Percentiles rank a stretch among this genome's conserved stretches.
phyloP scores from a whole-genome alignment of 768 basidiomycete species.

The Trametes maxima region DNA sequence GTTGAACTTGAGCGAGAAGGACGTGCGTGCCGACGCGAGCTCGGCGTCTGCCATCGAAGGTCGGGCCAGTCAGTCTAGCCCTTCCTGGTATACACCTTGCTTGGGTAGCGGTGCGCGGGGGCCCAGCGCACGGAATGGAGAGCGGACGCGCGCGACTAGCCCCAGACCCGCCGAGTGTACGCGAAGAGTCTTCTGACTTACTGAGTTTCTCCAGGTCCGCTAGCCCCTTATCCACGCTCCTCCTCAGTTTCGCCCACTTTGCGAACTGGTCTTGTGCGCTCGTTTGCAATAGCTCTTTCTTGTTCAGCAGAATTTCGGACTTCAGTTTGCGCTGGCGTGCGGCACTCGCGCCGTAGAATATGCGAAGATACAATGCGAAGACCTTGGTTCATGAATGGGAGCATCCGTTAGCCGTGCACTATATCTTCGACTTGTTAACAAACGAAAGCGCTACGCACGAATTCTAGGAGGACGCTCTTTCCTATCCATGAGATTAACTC shows the following conservation, averaged over 20 bases:
- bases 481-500: slow-evolving; percentile 90
- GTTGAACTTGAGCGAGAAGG: slow-evolving; percentile 74
- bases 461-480: slow-evolving; percentile 76
- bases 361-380: slow-evolving; percentile 67
- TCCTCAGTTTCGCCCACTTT: slow-evolving; percentile 93
- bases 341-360: slow-evolving; percentile 60
- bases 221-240: slow-evolving; percentile 90
- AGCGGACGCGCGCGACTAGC: not conserved
- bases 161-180: not conserved
- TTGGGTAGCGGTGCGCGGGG: slow-evolving; percentile 7
- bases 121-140: not conserved
- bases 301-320: slow-evolving; percentile 73
- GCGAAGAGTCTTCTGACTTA: slow-evolving; percentile 36
- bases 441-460: slow-evolving; percentile 52
- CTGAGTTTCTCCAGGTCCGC: slow-evolving; percentile 91
- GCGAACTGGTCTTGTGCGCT: slow-evolving; percentile 98
- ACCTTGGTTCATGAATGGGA: slow-evolving; percentile 46
- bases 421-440: slow-evolving; percentile 1
- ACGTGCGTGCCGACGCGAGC: slow-evolving; percentile 78
- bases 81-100: not conserved
- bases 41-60: slow-evolving; percentile 58
- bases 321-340: slow-evolving; percentile 73
- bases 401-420: not conserved
- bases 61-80: not conserved
- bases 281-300: slow-evolving; percentile 85